phyloP scores from a whole-genome alignment of 495 filamentous ascomycete genomes.

The Podospora sp. region DNA sequence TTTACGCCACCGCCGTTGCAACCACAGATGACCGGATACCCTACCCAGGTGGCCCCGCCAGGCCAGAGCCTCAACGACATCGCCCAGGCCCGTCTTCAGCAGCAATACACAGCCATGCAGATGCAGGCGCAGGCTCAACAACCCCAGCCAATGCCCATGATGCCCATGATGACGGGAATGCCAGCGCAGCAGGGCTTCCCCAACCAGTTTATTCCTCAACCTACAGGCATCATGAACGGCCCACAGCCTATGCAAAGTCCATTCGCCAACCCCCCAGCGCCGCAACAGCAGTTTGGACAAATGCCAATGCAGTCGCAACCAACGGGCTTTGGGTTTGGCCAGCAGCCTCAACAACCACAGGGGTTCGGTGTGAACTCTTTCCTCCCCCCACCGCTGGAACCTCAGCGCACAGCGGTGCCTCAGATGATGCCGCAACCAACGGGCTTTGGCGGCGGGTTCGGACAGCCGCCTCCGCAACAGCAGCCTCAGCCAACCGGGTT shows the following conservation, averaged over 20 bases:
- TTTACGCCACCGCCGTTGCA: constrained; percentile 78
- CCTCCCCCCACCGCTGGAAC: constrained; percentile 54
- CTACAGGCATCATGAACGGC: constrained; percentile 45
- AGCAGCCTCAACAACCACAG: constrained; percentile 51
- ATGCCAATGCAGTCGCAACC: constrained; percentile 61
- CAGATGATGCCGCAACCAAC: constrained; percentile 54
- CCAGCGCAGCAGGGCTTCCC: constrained; percentile 58
- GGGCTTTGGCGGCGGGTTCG: constrained; percentile 63
- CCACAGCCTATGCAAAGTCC: constrained; percentile 22
- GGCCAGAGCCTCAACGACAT: constrained; percentile 78
- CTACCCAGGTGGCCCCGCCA: constrained; percentile 62
- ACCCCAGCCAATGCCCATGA: constrained; percentile 38
- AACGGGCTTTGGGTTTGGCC: constrained; percentile 65
- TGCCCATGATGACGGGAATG: constrained; percentile 51
- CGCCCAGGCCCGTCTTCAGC: constrained; percentile 66
- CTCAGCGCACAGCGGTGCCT: constrained; percentile 51
- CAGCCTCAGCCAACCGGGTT: constrained; percentile 59
- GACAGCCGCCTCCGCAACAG: constrained; percentile 52
- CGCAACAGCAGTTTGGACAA: neutral
- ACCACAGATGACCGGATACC: constrained; percentile 81
- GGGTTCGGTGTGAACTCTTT: constrained; percentile 60
- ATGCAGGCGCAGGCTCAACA: constrained; percentile 31
- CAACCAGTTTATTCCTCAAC: constrained; percentile 53
- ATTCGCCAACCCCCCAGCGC: neutral
- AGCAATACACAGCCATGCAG: constrained; percentile 44